These are phyloP conservation scores for Yarrowia galli DNA, from an alignment of 1,139 yeast genomes.

Conservation along the genomic window DNA sequence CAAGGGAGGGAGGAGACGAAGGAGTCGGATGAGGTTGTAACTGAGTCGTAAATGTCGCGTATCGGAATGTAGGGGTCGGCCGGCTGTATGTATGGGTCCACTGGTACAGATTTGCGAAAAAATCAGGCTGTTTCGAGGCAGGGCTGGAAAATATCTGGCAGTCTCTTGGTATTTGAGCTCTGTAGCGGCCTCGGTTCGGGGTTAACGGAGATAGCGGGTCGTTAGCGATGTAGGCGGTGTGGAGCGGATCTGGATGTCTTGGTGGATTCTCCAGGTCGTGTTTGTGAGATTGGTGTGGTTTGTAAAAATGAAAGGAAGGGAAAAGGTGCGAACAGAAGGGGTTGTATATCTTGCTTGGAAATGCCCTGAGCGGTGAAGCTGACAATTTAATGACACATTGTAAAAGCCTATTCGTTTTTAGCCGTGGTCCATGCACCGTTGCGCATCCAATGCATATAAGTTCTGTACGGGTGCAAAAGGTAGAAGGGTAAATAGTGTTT, in stretches of 20 bases:
- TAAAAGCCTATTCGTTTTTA: constrained; percentile 8
- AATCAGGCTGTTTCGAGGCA: too few species aligned
- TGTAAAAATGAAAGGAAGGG: background rate
- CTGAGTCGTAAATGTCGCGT: too few species aligned
- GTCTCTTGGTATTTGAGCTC: background rate
- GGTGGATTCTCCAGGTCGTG: background rate
- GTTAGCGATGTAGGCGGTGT: background rate
- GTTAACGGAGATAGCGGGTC: constrained; percentile 12
- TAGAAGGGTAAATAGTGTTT: background rate
- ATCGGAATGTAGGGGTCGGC: too few species aligned
- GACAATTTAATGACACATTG: constrained; percentile 25
- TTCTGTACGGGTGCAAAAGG: background rate
- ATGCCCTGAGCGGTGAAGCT: constrained; percentile 27
- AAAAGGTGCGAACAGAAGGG: background rate
- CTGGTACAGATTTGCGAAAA: too few species aligned
- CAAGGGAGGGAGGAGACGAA: too few species aligned
- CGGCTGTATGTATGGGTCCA: too few species aligned
- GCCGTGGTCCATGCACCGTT: constrained; percentile 25
- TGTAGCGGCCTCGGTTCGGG: constrained; percentile 27
- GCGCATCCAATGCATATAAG: background rate
- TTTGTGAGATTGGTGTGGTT: background rate
- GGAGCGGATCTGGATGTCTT: background rate
- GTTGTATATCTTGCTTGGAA: constrained; percentile 20
- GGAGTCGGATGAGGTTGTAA: too few species aligned
- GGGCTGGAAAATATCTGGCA: too few species aligned